A percentile compares a stretch with the other conserved stretches of the same genome.
These are phyloP conservation scores for Neofusicoccum cordaticola DNA, from an alignment of 2,329 filamentous ascomycete species.

Conservation along the genomic window DNA sequence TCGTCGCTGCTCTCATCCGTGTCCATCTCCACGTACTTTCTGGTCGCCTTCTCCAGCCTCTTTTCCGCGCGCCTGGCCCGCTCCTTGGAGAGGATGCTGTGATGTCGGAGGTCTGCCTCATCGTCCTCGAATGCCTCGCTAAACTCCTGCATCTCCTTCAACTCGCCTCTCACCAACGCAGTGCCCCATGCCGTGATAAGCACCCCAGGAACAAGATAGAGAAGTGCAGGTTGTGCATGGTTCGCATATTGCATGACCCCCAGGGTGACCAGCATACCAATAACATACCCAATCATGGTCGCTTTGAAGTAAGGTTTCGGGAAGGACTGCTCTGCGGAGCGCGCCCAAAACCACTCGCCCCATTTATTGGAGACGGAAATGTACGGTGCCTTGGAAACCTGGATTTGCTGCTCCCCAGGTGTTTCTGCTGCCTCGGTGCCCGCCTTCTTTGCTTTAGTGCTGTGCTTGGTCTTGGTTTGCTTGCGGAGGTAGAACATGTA, in stretches of 20 bases:
- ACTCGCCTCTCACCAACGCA: conserved; percentile 67
- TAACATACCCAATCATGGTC: conserved; percentile 70
- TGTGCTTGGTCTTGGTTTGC: conserved; percentile 40
- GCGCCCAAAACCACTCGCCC: conserved; percentile 81
- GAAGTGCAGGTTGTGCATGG: conserved; percentile 82
- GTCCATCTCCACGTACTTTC: conserved; percentile 8
- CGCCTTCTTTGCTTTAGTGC: conserved; percentile 10
- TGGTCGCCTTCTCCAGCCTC: conserved; percentile 19
- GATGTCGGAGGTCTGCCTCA: conserved; percentile 24
- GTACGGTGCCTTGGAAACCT: conserved; percentile 40
- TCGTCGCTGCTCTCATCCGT: conserved; percentile 6
- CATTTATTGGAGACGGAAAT: conserved; percentile 63
- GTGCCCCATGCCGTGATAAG: conserved; percentile 72
- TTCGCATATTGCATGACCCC: conserved; percentile 72
- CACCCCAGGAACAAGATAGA: conserved; percentile 90
- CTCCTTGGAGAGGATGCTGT: conserved; percentile 14
- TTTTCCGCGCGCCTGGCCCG: conserved; percentile 18
- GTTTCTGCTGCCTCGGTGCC: conserved; percentile 7
- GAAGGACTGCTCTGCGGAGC: conserved; percentile 52
- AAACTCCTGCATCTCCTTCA: conserved; percentile 75
- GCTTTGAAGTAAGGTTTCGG: conserved; percentile 83
- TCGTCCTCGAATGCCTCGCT: conserved; percentile 61
- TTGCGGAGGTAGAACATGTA: conserved; percentile 76
- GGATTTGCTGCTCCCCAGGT: not conserved
- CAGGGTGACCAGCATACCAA: conserved; percentile 75